Conservation (phyloP, 2,329 filamentous ascomycete species). For the Neocucurbitaria cava region DNA sequence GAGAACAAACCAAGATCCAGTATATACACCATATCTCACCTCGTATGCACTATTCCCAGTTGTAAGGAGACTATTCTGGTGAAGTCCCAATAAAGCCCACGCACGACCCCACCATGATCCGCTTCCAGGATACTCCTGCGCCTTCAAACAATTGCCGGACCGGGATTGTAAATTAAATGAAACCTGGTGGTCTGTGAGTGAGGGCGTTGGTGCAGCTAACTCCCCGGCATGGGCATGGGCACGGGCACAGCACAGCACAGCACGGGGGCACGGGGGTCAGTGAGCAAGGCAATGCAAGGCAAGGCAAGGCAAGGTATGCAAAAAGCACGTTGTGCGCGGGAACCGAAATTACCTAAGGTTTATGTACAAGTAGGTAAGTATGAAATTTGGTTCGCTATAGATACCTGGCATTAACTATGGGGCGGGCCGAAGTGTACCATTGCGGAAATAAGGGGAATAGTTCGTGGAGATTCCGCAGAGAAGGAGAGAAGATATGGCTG, state of each 20-base stretch:
- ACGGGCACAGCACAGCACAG: background rate
- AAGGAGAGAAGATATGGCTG: background rate
- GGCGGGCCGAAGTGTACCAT: background rate
- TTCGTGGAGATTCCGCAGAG: no score
- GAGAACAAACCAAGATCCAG: no score
- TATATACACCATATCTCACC: no score
- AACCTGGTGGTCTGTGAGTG: background rate
- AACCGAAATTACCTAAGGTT: no score
- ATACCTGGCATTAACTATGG: background rate
- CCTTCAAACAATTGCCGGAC: background rate
- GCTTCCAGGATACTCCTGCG: conserved; percentile 4
- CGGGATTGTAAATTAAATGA: background rate
- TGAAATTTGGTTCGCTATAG: no score
- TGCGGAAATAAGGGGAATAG: background rate
- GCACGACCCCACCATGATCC: conserved; percentile 2
- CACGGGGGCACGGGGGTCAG: no score
- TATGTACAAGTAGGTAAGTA: no score
- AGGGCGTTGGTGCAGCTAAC: no score
- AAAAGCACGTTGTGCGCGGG: no score
- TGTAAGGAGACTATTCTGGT: no score
- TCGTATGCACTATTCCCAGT: no score
- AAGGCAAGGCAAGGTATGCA: background rate
- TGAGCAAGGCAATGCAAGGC: background rate
- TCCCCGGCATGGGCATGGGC: no score
- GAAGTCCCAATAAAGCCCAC: conserved; percentile 10